Evolutionary conservation across 305 asterid species (phyloP), one percentile per base, ranked within the genome.

Genomic region (Fraxinus baroniana): DNA sequence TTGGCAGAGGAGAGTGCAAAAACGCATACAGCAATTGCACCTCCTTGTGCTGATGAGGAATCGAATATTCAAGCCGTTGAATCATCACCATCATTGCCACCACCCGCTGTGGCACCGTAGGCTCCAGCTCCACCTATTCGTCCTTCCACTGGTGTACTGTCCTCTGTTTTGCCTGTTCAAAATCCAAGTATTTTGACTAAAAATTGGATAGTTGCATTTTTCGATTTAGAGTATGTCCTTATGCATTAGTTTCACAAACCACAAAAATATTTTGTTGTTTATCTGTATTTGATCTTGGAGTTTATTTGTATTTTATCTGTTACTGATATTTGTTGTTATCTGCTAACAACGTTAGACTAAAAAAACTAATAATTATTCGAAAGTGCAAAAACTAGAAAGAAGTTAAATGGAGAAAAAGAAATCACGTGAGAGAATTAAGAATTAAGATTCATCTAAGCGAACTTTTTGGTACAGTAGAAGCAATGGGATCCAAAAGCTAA

Each of bases 1-100:
- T 85, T 93, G 75, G 94, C 94, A 28, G 91, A 87, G 84, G 97
- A 93, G 83, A 91, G 88, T 89, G 92, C 93, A 0, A 93, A 90
- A 82, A 52, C 87, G 36, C 82, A 85, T 46, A 79, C 88, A 2
- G 74, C 46, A 10, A 87, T 60, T 36, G 77, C 82, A 24, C 89
- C 89, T 81, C 86, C 89, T 81, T 79, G 68, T 86, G 83, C 80
- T 77, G 87, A 87, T 37, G 91, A 89, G 86, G 89, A 64, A 10
- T 86, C 90, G 32, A 80, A 82, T 73, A 86, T 70, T 60, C 87
- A 82, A 77, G 88, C 76, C n/a, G 82, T 79, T 73, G 90, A 87
- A 26, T 26, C 88, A 55, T 46, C 94, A 22, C 32, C 94, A 18
- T 26, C 90, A 10, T 85, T 91, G 13, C 79, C 85, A 0, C 75